These are phyloP conservation scores for Blastocladiella britannica DNA, from an alignment of 192 early-diverging fungal genomes.

Conservation along the genomic window DNA sequence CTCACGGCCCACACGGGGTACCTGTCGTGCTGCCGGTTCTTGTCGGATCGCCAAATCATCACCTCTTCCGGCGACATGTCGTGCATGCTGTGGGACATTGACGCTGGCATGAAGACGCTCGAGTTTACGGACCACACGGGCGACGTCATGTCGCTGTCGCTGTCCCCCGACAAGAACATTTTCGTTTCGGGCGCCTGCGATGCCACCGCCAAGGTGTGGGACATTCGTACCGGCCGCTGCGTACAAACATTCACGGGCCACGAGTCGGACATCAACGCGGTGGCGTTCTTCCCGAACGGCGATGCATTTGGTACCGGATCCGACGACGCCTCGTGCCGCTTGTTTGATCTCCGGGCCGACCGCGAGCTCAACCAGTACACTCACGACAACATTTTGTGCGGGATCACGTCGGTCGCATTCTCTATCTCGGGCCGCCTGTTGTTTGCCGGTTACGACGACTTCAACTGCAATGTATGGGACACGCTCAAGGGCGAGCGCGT, in stretches of 20 bases:
- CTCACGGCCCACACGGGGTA: conserved; percentile 94
- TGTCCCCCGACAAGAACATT: conserved; percentile 79
- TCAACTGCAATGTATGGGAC: conserved; percentile 99
- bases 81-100: conserved; percentile 99
- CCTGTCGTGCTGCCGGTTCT: conserved; percentile 90
- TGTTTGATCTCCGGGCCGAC: conserved; percentile 95
- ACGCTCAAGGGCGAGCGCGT: conserved; percentile 88
- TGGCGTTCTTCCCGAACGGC: conserved; percentile 98
- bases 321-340: conserved; percentile 91
- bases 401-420: conserved; percentile 94
- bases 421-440: conserved; percentile 86
- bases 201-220: conserved; percentile 96
- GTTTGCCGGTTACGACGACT: conserved; percentile 99
- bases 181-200: conserved; percentile 98
- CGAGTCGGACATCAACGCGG: conserved; percentile 97
- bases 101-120: conserved; percentile 88
- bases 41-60: conserved; percentile 86
- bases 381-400: conserved; percentile 95
- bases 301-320: conserved; percentile 95
- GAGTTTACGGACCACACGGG: conserved; percentile 97
- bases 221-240: conserved; percentile 85
- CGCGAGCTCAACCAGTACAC: conserved; percentile 95
- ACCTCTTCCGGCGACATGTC: conserved; percentile 95
- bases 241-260: conserved; percentile 97
- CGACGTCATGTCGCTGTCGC: conserved; percentile 94